Conservation (phyloP, 1,139 yeast species). For the Pneumocystis sp. region DNA sequence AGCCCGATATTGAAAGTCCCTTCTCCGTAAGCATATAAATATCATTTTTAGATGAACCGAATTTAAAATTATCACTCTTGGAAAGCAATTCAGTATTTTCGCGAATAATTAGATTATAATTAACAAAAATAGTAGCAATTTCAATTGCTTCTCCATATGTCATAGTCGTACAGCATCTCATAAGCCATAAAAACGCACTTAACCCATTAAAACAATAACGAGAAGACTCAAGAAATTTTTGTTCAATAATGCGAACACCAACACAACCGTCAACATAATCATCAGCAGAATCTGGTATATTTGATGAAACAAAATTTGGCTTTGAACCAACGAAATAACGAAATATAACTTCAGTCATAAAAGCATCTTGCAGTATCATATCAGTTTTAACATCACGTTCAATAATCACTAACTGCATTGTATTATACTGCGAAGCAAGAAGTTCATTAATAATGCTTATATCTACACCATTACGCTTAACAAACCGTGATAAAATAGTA, state of each 20-base stretch:
- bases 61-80: constrained; percentile 15
- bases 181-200: constrained; percentile 70
- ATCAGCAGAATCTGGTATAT: constrained; percentile 20
- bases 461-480: constrained; percentile 41
- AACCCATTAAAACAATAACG: constrained; percentile 43
- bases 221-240: constrained; percentile 28
- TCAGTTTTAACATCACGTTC: constrained; percentile 54
- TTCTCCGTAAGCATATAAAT: constrained; percentile 28
- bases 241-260: constrained; percentile 14
- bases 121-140: constrained; percentile 43
- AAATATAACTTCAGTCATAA: constrained; percentile 52
- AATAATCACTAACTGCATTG: constrained; percentile 55
- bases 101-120: constrained; percentile 32
- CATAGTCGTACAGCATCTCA: constrained; percentile 72
- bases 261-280: constrained; percentile 11
- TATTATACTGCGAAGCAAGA: constrained; percentile 41
- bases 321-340: constrained; percentile 44
- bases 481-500: constrained; percentile 48
- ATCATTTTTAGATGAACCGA: constrained; percentile 25
- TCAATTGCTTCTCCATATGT: constrained; percentile 44
- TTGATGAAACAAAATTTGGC: constrained; percentile 60
- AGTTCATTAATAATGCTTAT: constrained; percentile 31
- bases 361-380: constrained; percentile 47
- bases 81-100: constrained; percentile 25
- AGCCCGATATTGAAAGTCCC: constrained; percentile 29